Evolutionary conservation across 2,329 filamentous ascomycete species (phyloP).

Genomic region (Cladophialophora yegresii): DNA sequence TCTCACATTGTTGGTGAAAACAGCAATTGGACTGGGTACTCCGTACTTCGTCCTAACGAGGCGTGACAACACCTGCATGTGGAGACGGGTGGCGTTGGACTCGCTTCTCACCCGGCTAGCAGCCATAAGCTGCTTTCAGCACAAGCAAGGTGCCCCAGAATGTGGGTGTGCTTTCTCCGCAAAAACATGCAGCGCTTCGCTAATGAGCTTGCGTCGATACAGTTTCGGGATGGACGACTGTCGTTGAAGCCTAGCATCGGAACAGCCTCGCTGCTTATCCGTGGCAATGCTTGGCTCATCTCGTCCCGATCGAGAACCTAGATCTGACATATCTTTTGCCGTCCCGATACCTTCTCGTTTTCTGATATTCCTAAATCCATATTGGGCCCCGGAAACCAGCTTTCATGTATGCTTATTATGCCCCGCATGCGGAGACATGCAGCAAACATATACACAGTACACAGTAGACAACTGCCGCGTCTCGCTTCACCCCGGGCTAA

Average conservation of each 20-base stretch:
- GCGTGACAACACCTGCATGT: slow-evolving; percentile 5
- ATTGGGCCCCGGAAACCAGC: neutral
- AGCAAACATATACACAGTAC: neutral
- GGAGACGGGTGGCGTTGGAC: neutral
- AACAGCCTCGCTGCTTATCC: neutral
- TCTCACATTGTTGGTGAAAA: neutral
- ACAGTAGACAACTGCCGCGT: slow-evolving; percentile 14
- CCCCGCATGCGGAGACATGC: slow-evolving; percentile 12
- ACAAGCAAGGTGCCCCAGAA: slow-evolving; percentile 1
- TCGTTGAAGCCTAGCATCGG: neutral
- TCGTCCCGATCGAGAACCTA: neutral
- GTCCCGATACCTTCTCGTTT: neutral
- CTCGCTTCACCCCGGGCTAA: slow-evolving; percentile 2
- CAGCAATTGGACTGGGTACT: slow-evolving; percentile 4
- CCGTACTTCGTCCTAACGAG: no score
- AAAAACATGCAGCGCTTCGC: neutral
- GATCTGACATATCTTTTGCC: neutral
- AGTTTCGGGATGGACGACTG: neutral
- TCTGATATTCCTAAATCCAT: neutral
- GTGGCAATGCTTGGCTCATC: neutral
- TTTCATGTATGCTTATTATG: slow-evolving; percentile 1
- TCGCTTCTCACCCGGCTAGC: neutral
- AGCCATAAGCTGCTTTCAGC: neutral
- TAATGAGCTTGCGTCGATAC: neutral
- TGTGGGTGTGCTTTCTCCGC: slow-evolving; percentile 10